Evolutionary conservation across 2,329 filamentous ascomycete genomes (phyloP), one percentile per base, ranked within the genome.

Genomic region (Aspergillus fumigatus): DNA sequence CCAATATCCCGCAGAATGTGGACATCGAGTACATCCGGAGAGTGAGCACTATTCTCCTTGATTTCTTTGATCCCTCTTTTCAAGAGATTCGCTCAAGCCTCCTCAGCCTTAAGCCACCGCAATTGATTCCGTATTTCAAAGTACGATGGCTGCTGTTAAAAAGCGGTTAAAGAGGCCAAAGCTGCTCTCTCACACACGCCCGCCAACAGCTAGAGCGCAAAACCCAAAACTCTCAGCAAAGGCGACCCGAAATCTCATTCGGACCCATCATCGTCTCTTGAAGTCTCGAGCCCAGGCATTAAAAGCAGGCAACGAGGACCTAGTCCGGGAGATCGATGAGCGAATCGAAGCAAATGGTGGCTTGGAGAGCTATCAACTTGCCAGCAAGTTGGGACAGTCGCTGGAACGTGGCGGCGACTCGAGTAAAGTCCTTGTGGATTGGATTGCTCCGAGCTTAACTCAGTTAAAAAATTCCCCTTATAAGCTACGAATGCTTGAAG

Each of bases 401-500:
- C 75, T 75, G 32, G 78, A 82, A 41, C 79, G 85, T 10, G 85
- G 85, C 35, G 85, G 85, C n/a, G 85, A 88, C 68, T 84, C 84
- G 1, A 85, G 82, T 59, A 80, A 78, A 53, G 69, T 84, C 5
- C 73, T 88, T 3, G 73, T 87, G 47, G 75, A 84, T 57, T 88
- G 85, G 85, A 73, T 88, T 29, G 61, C 62, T 43, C 69, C 71
- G 1, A 61, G 65, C 29, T 53, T 75, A 19, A 56, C 52, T 23
- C 53, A 52, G 55, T 63, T 66, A 57, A 64, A 65, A 52, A 51
- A 58, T 5, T 59, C 60, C 5, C 27, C 62, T 19, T 60, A 63
- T 40, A 73, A 69, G 53, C 72, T 90, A 41, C 83, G 80, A 21
- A 85, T 97, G 77, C 84, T 99, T 6, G 94, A 99, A 74, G 86